phyloP scores from a whole-genome alignment of 495 filamentous ascomycete genomes.

The Aspergillus kassunensis region DNA sequence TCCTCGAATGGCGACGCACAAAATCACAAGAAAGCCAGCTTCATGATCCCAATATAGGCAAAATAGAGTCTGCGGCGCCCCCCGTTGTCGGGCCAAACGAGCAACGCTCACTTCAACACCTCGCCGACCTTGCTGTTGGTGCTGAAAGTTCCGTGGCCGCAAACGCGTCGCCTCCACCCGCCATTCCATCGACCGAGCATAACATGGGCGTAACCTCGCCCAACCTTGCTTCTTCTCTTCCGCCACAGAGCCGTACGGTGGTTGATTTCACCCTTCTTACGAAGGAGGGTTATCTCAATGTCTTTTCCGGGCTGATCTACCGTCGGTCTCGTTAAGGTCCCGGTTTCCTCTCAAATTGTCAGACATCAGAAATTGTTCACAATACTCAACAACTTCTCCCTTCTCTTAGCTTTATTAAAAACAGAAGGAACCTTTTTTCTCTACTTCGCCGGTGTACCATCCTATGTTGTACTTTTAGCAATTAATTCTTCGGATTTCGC shows the following conservation, averaged over 20 bases:
- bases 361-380: background rate
- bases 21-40: constrained; percentile 40
- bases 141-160: constrained; percentile 41
- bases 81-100: constrained; percentile 45
- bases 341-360: background rate
- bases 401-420: constrained; percentile 3
- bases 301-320: constrained; percentile 42
- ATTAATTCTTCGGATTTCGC: too few relatives aligned
- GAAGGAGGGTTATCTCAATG: constrained; percentile 43
- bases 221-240: constrained; percentile 23
- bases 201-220: constrained; percentile 27
- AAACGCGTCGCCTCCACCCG: constrained; percentile 32
- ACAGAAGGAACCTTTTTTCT: background rate
- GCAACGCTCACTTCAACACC: constrained; percentile 55
- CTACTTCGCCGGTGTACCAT: background rate
- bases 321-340: constrained; percentile 29
- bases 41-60: constrained; percentile 28
- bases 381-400: background rate
- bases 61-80: constrained; percentile 23
- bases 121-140: constrained; percentile 59
- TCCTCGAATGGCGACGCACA: constrained; percentile 41
- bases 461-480: background rate
- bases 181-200: constrained; percentile 24
- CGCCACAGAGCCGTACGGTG: constrained; percentile 32
- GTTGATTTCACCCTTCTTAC: constrained; percentile 45